These are phyloP conservation scores for Inga oerstediana DNA, from an alignment of 306 rosid species.

Conservation along the genomic window DNA sequence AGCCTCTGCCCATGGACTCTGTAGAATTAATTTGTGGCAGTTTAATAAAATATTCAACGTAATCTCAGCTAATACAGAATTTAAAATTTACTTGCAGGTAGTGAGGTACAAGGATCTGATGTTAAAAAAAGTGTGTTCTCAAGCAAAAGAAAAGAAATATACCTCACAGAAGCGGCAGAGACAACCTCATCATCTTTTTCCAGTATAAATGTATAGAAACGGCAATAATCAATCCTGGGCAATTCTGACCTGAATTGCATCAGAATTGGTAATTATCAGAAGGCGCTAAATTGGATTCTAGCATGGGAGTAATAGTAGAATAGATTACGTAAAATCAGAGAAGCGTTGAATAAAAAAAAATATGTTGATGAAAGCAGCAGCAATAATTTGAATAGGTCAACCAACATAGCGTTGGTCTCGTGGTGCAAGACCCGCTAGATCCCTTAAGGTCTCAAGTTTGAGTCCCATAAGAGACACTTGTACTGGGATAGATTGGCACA, in stretches of 20 bases:
- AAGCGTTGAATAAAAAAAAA: neutral
- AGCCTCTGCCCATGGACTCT: conserved; percentile 40
- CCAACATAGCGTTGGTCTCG: too few species aligned
- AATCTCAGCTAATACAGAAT: neutral
- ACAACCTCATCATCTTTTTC: conserved; percentile 45
- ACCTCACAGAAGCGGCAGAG: conserved; percentile 49
- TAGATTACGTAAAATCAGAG: neutral
- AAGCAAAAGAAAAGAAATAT: neutral
- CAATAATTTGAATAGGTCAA: neutral
- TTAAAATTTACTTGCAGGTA: neutral
- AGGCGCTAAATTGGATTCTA: neutral
- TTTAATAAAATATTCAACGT: neutral
- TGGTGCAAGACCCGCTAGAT: too few species aligned
- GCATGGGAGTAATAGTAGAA: neutral
- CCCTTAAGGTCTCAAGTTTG: too few species aligned
- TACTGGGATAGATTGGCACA: too few species aligned
- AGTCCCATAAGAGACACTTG: too few species aligned
- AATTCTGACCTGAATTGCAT: conserved; percentile 35
- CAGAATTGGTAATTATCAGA: neutral
- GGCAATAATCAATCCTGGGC: conserved; percentile 38
- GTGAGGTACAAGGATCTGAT: neutral
- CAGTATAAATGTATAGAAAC: conserved; percentile 42
- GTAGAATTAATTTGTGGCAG: neutral
- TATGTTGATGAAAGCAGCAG: neutral
- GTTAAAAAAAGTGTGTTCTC: neutral